Percentiles rank a stretch among this genome's conserved stretches.
Conservation (phyloP, 1,284 basidiomycete species). For the Boletus semigastroideus region DNA sequence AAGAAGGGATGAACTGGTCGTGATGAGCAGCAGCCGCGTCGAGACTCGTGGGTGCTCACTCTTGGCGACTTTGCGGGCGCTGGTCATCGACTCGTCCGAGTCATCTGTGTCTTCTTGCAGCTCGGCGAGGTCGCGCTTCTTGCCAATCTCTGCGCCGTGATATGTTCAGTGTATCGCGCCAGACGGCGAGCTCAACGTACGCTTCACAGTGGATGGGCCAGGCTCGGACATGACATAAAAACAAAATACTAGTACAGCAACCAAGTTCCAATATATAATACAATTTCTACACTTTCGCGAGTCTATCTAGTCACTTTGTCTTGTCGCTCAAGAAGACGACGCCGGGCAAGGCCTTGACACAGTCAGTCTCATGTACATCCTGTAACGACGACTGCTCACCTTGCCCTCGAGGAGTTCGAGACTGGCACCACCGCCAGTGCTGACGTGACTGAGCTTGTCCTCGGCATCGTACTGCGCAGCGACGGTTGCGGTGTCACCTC, state of each 20-base stretch:
- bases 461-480: conserved; percentile 83
- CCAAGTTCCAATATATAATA: conserved; percentile 2
- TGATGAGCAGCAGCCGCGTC: background rate
- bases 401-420: conserved; percentile 97
- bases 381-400: conserved; percentile 42
- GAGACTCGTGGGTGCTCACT: conserved; percentile 18
- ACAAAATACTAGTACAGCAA: conserved; percentile 16
- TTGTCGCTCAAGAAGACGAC: conserved; percentile 31
- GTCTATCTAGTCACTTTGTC: conserved; percentile 13
- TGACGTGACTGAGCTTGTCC: conserved; percentile 92
- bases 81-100: conserved; percentile 18
- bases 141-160: conserved; percentile 6
- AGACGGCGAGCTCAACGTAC: conserved; percentile 13
- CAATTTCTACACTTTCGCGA: conserved; percentile 5
- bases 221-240: conserved; percentile 26
- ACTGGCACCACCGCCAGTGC: conserved; percentile 95
- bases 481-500: conserved; percentile 92
- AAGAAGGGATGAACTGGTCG: conserved; percentile 44
- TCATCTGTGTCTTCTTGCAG: conserved; percentile 17
- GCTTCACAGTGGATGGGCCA: conserved; percentile 6
- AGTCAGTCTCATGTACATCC: conserved; percentile 9
- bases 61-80: conserved; percentile 24
- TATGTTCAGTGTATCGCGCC: conserved; percentile 3
- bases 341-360: conserved; percentile 23
- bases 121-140: conserved; percentile 22